Percentiles rank a stretch among this genome's conserved stretches.
Evolutionary conservation across 2,329 filamentous ascomycete species (phyloP).

Genomic region (Emmonsiellopsis sp.): DNA sequence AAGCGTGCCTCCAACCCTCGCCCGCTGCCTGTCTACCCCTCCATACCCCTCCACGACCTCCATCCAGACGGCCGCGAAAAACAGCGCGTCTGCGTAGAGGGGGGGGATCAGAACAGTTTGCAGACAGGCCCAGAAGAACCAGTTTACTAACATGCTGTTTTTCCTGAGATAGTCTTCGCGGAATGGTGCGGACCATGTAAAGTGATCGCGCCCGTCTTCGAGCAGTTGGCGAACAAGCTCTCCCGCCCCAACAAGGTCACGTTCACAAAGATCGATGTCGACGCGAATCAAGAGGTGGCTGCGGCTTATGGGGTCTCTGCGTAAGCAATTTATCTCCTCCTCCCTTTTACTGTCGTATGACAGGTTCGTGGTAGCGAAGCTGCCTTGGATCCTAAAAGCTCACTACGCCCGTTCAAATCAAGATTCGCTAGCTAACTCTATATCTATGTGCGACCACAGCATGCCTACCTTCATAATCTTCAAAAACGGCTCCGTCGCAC

Average conservation of each 20-base stretch:
- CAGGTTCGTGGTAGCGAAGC: too few relatives aligned
- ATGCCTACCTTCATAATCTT: slow-evolving; percentile 93
- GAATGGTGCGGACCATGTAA: slow-evolving; percentile 82
- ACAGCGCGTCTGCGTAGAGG: not conserved
- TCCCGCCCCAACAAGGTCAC: slow-evolving; percentile 63
- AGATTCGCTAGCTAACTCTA: not conserved
- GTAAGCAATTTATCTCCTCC: slow-evolving; percentile 28
- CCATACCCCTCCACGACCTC: not conserved
- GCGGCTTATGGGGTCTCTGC: slow-evolving; percentile 62
- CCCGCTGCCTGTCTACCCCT: not conserved
- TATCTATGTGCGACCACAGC: slow-evolving; percentile 20
- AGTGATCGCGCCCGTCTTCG: slow-evolving; percentile 72
- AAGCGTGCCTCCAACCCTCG: slow-evolving; percentile 32
- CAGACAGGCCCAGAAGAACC: not conserved
- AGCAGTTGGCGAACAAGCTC: slow-evolving; percentile 61
- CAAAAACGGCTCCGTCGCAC: slow-evolving; percentile 57
- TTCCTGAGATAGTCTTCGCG: slow-evolving; percentile 60
- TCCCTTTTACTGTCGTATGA: not conserved
- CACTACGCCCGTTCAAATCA: too few relatives aligned
- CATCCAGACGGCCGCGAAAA: not conserved
- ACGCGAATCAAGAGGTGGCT: slow-evolving; percentile 64
- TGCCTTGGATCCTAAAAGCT: too few relatives aligned
- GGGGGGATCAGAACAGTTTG: not conserved
- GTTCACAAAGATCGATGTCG: slow-evolving; percentile 81
- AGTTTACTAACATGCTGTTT: slow-evolving; percentile 14